Base-by-base conservation (phyloP, 2,329 filamentous ascomycete genomes). In the Juglanconis sp. region DNA sequence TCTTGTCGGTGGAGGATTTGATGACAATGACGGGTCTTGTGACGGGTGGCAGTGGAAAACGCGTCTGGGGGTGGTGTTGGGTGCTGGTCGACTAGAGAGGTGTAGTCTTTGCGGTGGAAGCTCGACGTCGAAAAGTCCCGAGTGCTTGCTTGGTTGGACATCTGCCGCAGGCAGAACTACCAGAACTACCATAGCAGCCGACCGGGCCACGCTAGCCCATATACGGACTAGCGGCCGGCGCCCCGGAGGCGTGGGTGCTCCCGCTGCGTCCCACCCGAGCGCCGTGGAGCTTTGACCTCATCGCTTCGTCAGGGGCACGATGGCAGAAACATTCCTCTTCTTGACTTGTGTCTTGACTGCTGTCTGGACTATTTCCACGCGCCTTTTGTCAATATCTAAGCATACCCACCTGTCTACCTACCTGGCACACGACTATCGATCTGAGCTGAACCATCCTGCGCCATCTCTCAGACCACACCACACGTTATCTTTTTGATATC, bases 1-100 rank as follows among this genome's bases (percentile, higher is more conserved):
- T 94, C 62, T 71, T 79, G 73, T 63, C 50, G 15, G 13, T 46
- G 32, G 30, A 34, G 10, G 11, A 34, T 42, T 34, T 48, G 38
- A 57, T 30, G 52, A 15, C 31, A 24, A 24, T 24, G 17, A 24
- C 17, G 17, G 38, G 30, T 9, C 35, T 35, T 17, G 36, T 36
- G 30, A n/a, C 6, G 32, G 31, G 13, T 34, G 35, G 36, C n/a
- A 48, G 62, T 40, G 58, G 59, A 7, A 24, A 17, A 35, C 10
- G 36, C 46, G 38, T 44, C 15, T n/a, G 49, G n/a, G 53, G 46
- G 11, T 35, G 47, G 34, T 47, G 31, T 34, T 42, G n/a, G 35
- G 24, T 9, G 44, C n/a, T 53, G 24, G 42, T 35, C 35, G 34
- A 24, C 17, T 24, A 24, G 17, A 24, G 17, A 24, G 17, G 2